Evolutionary conservation across 2,329 filamentous ascomycete genomes (phyloP), one percentile per base, ranked within the genome.

Genomic region (Laburnicola sp.): DNA sequence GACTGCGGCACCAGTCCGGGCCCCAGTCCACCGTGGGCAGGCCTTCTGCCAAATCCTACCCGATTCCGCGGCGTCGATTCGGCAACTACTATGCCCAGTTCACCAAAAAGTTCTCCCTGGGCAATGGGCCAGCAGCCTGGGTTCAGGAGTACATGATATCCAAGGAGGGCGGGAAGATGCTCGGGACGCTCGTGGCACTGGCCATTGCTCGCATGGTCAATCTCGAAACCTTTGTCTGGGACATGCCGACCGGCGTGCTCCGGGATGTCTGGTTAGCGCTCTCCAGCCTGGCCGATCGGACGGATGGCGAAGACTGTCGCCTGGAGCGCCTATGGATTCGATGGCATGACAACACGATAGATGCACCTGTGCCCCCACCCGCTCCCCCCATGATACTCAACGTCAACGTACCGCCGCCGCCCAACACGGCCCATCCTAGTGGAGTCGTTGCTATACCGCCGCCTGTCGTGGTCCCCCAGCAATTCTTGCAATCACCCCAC

Each of bases 131-230:
- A 0, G 69, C 81, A 5, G 83, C 89, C 58, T 92, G 87, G 87
- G 88, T 92, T 5, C 82, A 86, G 48, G 88, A 93, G 65, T 93
- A 94, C 73, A 82, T 88, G 56, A 89, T 93, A 62, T 86, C 83
- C 2, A 92, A 91, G 72, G 89, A 93, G 68, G 86, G 86, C 50
- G 90, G 90, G 2, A 94, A 93, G 75, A 91, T 94, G 88, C 79
- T 94, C n/a, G 88, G 89, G 4, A 93, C 88, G 1, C 75, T 94
- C 43, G 89, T 91, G 9, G 88, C 89, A 7, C 75, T 92, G 57
- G 88, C 89, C 9, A 80, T 94, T n/a, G 85, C 86, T 37, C 86
- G 88, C 56, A 94, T 94, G 89, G 77, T 84, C 45, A 90, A 89
- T 63, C 78, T 95, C 34, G 89, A 94, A 72, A 86, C 85, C 0